Conservation (phyloP, 2,329 filamentous ascomycete genomes). For the Phialophora expanda region DNA sequence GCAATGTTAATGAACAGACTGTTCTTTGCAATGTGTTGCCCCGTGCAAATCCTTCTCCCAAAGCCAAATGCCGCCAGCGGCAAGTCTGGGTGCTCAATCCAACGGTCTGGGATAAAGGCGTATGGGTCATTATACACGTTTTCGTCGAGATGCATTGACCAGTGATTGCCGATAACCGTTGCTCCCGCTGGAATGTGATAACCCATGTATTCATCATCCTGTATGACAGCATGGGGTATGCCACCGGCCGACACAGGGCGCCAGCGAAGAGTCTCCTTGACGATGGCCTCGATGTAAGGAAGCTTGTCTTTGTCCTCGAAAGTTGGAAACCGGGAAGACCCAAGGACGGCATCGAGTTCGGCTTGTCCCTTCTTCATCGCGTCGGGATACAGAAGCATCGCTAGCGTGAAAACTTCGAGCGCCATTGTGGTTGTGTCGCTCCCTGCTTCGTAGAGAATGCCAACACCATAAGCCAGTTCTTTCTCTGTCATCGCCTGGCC, state of each 20-base stretch:
- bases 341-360: constrained; percentile 52
- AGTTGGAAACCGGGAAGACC: constrained; percentile 44
- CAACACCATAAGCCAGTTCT: constrained; percentile 53
- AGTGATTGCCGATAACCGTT: constrained; percentile 53
- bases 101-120: constrained; percentile 46
- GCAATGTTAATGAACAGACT: constrained; percentile 60
- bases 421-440: constrained; percentile 42
- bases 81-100: constrained; percentile 46
- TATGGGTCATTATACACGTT: constrained; percentile 49
- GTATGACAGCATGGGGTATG: constrained; percentile 46
- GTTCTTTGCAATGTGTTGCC: constrained; percentile 43
- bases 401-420: constrained; percentile 42
- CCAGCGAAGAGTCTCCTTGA: constrained; percentile 46
- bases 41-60: constrained; percentile 56
- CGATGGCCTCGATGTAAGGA: constrained; percentile 44
- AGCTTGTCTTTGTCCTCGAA: constrained; percentile 47
- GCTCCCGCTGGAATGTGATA: constrained; percentile 58
- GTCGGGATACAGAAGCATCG: constrained; percentile 40
- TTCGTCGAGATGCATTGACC: constrained; percentile 52
- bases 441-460: constrained; percentile 44
- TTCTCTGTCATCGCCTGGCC: constrained; percentile 50
- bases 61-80: constrained; percentile 61
- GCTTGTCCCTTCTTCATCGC: constrained; percentile 45
- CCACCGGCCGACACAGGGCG: constrained; percentile 49
- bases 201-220: constrained; percentile 57